Base-by-base conservation (phyloP, 371 early-diverging fungal species). In the Dipsacomyces acuminosporus region DNA sequence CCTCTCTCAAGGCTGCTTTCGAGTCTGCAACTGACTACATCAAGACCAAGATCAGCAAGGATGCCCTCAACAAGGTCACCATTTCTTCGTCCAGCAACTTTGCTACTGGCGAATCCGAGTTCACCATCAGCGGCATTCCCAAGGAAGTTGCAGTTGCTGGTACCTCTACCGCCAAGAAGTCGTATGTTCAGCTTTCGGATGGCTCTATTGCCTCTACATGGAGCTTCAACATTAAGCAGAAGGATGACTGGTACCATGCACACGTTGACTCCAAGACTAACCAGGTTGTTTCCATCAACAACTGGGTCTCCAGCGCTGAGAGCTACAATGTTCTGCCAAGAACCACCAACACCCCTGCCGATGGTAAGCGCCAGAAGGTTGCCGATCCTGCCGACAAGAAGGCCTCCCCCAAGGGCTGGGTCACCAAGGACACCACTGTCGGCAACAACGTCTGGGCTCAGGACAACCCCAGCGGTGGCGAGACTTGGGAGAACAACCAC, bases 261-360 rank as follows among this genome's bases (percentile, higher is more conserved):
- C 77, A 76, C n/a, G 73, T 83, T 18, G 66, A 76, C 45, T 49
- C 74, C 4, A 54, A 50, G 11, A 62, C 64, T 0, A 67, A 75
- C 40, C 34, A 62, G 9, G 71, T 81, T 1, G 30, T 74, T 34
- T 45, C 55, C 8, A 59, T 81, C 23, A 56, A 78, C 21, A 79
- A 81, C 64, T 83, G 82, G 82, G 81, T 79, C 17, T 51, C 73
- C 17, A 67, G 73, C 11, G 48, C 59, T 8, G 56, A 55, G 51
- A 2, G 23, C 1, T 71, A 59, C 58, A 25, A 35, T 14, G 71
- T 60, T 8, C 46, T 41, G 17, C 71, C 71, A 11, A 33, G 56
- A 6, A 57, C 52, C 17, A 30, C 50, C 8, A 23, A 45, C 2
- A 33, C 49, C 51, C 71, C 71, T 0, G 13, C 8, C 2, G 51